phyloP scores from a whole-genome alignment of 1,139 yeast genomes.

The Scheffersomyces segobiensis region DNA sequence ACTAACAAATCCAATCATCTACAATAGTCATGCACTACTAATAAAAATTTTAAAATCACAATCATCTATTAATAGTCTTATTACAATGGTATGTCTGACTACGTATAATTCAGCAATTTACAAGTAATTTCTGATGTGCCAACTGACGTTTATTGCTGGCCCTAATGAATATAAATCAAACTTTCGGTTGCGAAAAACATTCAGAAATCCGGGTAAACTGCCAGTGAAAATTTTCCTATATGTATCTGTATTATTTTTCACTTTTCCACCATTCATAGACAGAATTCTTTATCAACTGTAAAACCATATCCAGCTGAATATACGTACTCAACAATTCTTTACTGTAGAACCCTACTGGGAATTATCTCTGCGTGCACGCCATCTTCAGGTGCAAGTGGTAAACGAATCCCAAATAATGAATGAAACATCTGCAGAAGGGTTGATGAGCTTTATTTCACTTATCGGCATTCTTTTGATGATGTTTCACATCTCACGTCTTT shows the following conservation, averaged over 20 bases:
- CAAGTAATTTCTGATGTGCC: background rate
- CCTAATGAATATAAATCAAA: too few species aligned
- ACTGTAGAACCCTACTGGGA: slow-evolving; percentile 24
- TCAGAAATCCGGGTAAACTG: background rate
- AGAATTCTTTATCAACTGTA: too few species aligned
- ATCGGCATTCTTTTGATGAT: slow-evolving; percentile 41
- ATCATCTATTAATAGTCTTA: too few species aligned
- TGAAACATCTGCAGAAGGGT: slow-evolving; percentile 45
- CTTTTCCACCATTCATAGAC: too few species aligned
- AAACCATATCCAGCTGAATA: too few species aligned
- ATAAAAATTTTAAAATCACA: too few species aligned
- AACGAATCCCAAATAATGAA: slow-evolving; percentile 46
- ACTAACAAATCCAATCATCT: too few species aligned
- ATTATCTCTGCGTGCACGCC: slow-evolving; percentile 49
- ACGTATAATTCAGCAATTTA: background rate
- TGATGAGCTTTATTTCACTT: slow-evolving; percentile 16
- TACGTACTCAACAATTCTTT: too few species aligned
- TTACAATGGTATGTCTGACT: background rate
- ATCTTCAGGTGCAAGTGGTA: slow-evolving; percentile 42
- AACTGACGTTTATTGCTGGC: too few species aligned
- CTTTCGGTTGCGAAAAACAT: background rate
- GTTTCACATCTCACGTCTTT: slow-evolving; percentile 29
- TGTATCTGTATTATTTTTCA: too few species aligned
- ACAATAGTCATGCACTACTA: background rate
- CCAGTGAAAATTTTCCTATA: background rate